These are phyloP conservation scores for Diaporthe eres DNA, from an alignment of 2,329 filamentous ascomycete genomes.

Conservation along the genomic window DNA sequence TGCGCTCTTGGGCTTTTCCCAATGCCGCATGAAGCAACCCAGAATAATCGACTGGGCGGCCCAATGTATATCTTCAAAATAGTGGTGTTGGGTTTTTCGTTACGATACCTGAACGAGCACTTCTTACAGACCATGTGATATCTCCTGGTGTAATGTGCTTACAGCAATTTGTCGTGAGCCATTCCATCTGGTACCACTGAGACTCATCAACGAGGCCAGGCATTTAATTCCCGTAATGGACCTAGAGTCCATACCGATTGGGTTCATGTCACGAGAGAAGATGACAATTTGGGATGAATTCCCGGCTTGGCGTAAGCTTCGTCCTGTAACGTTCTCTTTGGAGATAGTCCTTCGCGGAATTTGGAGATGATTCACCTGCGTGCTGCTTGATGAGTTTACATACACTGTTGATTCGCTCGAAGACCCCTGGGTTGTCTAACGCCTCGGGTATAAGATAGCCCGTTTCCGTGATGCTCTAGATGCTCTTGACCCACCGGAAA, in stretches of 20 bases:
- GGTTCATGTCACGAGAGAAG: background rate
- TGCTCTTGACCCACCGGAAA: background rate
- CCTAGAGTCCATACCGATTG: background rate
- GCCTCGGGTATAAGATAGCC: conserved; percentile 17
- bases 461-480: conserved; percentile 12
- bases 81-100: rapidly evolving
- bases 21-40: background rate
- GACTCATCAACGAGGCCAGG: background rate
- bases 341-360: background rate
- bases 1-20: background rate
- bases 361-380: background rate
- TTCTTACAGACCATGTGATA: background rate
- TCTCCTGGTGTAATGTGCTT: background rate
- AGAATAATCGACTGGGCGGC: background rate
- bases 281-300: too few species aligned
- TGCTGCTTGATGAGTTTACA: background rate
- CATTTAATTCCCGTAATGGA: background rate
- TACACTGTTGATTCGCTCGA: background rate
- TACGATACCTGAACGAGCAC: background rate
- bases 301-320: background rate
- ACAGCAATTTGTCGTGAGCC: background rate
- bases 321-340: background rate
- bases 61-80: background rate
- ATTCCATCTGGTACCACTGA: background rate
- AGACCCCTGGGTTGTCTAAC: too few species aligned